Conservation (phyloP, 352 stramenopile genomes). For the Phytophthora constricta region DNA sequence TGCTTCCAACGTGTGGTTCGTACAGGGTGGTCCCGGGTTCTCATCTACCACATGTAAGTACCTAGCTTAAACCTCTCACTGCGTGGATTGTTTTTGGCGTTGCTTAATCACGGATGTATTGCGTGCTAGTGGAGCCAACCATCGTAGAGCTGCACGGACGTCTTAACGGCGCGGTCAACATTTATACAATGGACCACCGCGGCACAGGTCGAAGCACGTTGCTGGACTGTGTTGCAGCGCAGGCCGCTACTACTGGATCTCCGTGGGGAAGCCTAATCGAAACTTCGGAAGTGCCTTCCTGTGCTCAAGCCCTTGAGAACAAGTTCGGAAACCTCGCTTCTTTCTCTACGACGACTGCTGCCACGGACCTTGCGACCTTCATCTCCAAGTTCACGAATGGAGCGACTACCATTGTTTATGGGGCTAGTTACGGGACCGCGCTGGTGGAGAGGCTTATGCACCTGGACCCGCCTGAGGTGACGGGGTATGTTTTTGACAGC, state of each 20-base stretch:
- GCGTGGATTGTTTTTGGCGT: neutral
- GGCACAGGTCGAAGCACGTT: slow-evolving; percentile 40
- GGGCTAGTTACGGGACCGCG: slow-evolving; percentile 49
- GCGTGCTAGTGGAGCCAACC: slow-evolving; percentile 34
- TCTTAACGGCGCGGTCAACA: slow-evolving; percentile 4
- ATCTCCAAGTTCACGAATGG: slow-evolving; percentile 19
- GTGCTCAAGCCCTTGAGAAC: slow-evolving; percentile 30
- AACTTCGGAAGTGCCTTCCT: slow-evolving; percentile 24
- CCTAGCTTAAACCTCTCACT: neutral
- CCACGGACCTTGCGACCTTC: slow-evolving; percentile 27
- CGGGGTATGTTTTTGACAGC: slow-evolving; percentile 31
- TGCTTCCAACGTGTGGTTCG: slow-evolving; percentile 43
- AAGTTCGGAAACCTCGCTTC: slow-evolving; percentile 41
- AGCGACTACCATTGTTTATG: slow-evolving; percentile 31
- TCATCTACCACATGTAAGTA: slow-evolving; percentile 36
- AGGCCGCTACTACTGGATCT: slow-evolving; percentile 38
- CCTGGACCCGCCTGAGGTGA: slow-evolving; percentile 22
- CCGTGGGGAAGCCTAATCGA: slow-evolving; percentile 15
- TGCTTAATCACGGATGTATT: too few species aligned
- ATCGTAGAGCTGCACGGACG: slow-evolving; percentile 25
- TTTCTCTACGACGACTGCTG: slow-evolving; percentile 43
- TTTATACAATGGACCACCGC: slow-evolving; percentile 41
- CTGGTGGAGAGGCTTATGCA: slow-evolving; percentile 52
- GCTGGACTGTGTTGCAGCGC: slow-evolving; percentile 37
- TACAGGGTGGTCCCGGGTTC: slow-evolving; percentile 38